A percentile compares a stretch with the other conserved stretches of the same genome.
Conservation (phyloP, 2,329 filamentous ascomycete species). For the Penicillium sp. region DNA sequence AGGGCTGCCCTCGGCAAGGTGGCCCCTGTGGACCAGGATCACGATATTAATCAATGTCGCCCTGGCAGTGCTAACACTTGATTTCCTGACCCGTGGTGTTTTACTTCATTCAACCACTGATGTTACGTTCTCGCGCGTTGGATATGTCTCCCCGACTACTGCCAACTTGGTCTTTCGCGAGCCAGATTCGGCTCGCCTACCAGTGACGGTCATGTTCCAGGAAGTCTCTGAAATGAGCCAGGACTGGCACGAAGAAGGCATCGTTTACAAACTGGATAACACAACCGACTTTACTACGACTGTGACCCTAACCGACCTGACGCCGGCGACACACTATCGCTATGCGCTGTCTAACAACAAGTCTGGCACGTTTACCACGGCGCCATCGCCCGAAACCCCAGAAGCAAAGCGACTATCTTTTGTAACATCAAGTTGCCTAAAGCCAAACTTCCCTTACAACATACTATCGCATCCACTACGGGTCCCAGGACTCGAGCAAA, state of each 20-base stretch:
- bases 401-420: slow-evolving; percentile 77
- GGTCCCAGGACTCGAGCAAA: slow-evolving; percentile 73
- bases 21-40: slow-evolving; percentile 60
- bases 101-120: slow-evolving; percentile 68
- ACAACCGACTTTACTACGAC: slow-evolving; percentile 79
- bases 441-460: slow-evolving; percentile 85
- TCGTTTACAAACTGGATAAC: slow-evolving; percentile 64
- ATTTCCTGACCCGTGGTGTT: slow-evolving; percentile 73
- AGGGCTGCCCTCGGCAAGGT: slow-evolving; percentile 73
- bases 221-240: slow-evolving; percentile 31
- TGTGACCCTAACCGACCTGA: slow-evolving; percentile 64
- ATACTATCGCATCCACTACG: slow-evolving; percentile 77
- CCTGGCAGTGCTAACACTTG: slow-evolving; percentile 67
- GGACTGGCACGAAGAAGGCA: slow-evolving; percentile 65
- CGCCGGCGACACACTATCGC: slow-evolving; percentile 71
- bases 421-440: slow-evolving; percentile 87
- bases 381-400: slow-evolving; percentile 65
- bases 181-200: slow-evolving; percentile 70
- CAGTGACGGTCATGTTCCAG: slow-evolving; percentile 66
- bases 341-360: slow-evolving; percentile 87
- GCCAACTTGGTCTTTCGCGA: slow-evolving; percentile 84
- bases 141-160: slow-evolving; percentile 76
- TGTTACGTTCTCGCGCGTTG: slow-evolving; percentile 80
- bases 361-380: slow-evolving; percentile 74
- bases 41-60: slow-evolving; percentile 71